Evolutionary conservation across 1,139 yeast species (phyloP).

Genomic region (Suhomyces ambrosiae): DNA sequence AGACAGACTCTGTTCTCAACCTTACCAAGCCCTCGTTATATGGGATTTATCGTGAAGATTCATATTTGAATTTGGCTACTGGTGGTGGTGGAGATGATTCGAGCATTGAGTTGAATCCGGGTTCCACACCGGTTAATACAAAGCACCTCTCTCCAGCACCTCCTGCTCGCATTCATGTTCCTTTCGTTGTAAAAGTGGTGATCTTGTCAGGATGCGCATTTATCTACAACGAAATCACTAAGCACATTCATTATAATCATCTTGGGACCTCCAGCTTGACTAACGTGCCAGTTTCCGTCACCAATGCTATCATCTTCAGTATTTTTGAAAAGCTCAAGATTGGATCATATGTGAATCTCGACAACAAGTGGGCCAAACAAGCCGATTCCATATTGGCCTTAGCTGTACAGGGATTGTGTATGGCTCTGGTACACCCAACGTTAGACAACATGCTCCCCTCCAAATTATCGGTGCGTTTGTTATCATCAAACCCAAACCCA

Average conservation of each 20-base stretch:
- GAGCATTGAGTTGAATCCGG: slow-evolving; percentile 6
- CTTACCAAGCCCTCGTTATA: slow-evolving; percentile 53
- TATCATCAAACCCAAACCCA: slow-evolving; percentile 30
- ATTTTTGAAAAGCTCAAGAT: slow-evolving; percentile 36
- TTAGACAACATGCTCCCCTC: slow-evolving; percentile 53
- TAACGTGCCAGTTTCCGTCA: slow-evolving; percentile 27
- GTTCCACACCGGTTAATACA: neutral
- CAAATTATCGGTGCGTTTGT: slow-evolving; percentile 26
- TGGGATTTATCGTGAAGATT: slow-evolving; percentile 48
- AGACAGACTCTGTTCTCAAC: slow-evolving; percentile 47
- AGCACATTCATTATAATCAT: slow-evolving; percentile 53
- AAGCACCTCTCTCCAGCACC: slow-evolving; percentile 1
- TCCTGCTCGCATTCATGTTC: slow-evolving; percentile 7
- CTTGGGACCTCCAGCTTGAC: slow-evolving; percentile 12
- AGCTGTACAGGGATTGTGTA: slow-evolving; percentile 55
- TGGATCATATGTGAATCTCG: slow-evolving; percentile 12
- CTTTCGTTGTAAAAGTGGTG: slow-evolving; percentile 26
- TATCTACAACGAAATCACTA: slow-evolving; percentile 52
- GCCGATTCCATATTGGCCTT: slow-evolving; percentile 34
- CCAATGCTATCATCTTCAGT: slow-evolving; percentile 34
- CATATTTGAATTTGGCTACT: slow-evolving; percentile 35
- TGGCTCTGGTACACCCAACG: slow-evolving; percentile 66
- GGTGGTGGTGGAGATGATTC: slow-evolving; percentile 8
- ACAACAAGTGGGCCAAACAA: slow-evolving; percentile 9
- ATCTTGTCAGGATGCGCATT: slow-evolving; percentile 49